These are phyloP conservation scores for Phytophthora foliorum DNA, from an alignment of 352 stramenopile species.

Conservation along the genomic window DNA sequence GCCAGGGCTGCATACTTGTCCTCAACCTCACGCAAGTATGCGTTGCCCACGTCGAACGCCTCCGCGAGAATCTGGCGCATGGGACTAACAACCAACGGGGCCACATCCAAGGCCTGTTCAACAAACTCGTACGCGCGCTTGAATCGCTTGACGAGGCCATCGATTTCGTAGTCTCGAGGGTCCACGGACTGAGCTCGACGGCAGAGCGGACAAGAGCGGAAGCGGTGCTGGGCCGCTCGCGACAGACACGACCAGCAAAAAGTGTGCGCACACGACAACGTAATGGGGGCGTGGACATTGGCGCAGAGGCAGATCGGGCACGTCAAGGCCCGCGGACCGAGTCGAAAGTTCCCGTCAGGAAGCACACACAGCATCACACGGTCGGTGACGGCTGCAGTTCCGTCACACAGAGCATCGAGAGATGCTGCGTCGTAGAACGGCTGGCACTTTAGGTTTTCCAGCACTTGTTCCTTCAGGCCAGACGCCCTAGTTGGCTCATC, in stretches of 20 bases:
- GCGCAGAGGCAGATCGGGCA: slow-evolving; percentile 78
- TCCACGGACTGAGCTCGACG: slow-evolving; percentile 80
- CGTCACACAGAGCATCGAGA: slow-evolving; percentile 65
- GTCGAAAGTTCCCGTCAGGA: slow-evolving; percentile 72
- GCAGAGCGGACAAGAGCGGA: slow-evolving; percentile 79
- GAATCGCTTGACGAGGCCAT: slow-evolving; percentile 82
- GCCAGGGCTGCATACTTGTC: slow-evolving; percentile 68
- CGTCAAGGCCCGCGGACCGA: slow-evolving; percentile 51
- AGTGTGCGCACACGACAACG: slow-evolving; percentile 74
- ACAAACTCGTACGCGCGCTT: slow-evolving; percentile 76
- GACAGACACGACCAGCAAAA: slow-evolving; percentile 89
- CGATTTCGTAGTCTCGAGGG: slow-evolving; percentile 83
- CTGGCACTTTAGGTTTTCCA: slow-evolving; percentile 69
- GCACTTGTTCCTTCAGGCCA: slow-evolving; percentile 43
- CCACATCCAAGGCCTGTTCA: slow-evolving; percentile 54
- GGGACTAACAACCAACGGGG: slow-evolving; percentile 60
- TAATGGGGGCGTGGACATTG: slow-evolving; percentile 78
- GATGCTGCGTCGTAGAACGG: slow-evolving; percentile 71
- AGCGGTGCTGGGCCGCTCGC: slow-evolving; percentile 74
- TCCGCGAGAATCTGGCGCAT: slow-evolving; percentile 82
- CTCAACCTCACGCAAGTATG: slow-evolving; percentile 59
- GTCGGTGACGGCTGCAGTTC: slow-evolving; percentile 61
- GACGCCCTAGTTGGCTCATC: slow-evolving; percentile 1
- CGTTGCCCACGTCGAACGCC: slow-evolving; percentile 66
- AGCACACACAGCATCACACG: slow-evolving; percentile 79